A percentile compares a stretch with the other conserved stretches of the same genome.
These are phyloP conservation scores for Backusella circina DNA, from an alignment of 192 early-diverging fungal species.

Conservation along the genomic window DNA sequence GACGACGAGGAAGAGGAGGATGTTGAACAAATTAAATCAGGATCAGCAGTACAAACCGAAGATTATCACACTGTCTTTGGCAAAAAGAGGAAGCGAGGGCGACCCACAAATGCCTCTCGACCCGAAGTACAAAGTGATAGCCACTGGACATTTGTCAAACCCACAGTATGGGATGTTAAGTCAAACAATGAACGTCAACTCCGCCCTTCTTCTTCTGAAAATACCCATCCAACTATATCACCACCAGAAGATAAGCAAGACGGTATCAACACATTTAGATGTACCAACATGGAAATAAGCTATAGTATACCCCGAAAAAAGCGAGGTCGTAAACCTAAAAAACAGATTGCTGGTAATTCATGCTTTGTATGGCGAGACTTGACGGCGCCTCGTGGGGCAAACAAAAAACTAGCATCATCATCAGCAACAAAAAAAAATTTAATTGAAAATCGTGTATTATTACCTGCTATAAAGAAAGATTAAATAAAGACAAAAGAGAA, in stretches of 20 bases:
- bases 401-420: background rate
- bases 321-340: conserved; percentile 29
- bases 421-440: background rate
- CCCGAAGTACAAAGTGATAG: conserved; percentile 16
- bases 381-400: conserved; percentile 9
- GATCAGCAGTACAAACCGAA: background rate
- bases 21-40: background rate
- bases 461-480: background rate
- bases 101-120: conserved; percentile 15
- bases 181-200: background rate
- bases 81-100: conserved; percentile 15
- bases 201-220: background rate
- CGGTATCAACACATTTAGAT: conserved; percentile 15
- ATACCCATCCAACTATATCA: background rate
- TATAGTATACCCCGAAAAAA: conserved; percentile 26
- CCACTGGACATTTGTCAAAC: conserved; percentile 22
- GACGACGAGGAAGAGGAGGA: background rate
- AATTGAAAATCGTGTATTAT: background rate
- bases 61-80: conserved; percentile 7
- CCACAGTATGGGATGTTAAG: conserved; percentile 27
- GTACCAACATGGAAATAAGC: conserved; percentile 13
- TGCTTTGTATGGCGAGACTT: conserved; percentile 33
- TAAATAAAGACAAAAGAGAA: background rate
- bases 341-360: conserved; percentile 27
- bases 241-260: background rate